phyloP scores from a whole-genome alignment of 2,329 filamentous ascomycete species.

The Elsinoe necatrix region DNA sequence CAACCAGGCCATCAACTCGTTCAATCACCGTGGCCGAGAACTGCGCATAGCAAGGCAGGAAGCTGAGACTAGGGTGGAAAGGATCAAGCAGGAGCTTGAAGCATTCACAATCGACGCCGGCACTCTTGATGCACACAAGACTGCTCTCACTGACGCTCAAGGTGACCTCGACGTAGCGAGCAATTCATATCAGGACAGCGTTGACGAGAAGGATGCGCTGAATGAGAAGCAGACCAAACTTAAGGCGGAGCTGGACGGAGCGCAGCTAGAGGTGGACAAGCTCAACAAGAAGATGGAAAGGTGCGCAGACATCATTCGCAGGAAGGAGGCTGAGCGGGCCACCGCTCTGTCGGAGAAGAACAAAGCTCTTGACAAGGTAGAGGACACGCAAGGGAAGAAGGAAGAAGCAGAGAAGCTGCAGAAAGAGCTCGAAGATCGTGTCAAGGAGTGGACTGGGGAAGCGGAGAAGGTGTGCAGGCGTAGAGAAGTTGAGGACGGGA shows the following conservation, averaged over 20 bases:
- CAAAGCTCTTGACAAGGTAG: conserved; percentile 29
- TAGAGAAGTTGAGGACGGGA: conserved; percentile 25
- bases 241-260: conserved; percentile 28
- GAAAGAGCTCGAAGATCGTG: conserved; percentile 23
- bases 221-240: conserved; percentile 29
- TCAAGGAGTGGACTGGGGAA: conserved; percentile 22
- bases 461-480: conserved; percentile 23
- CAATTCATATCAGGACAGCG: conserved; percentile 42
- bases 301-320: conserved; percentile 26
- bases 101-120: conserved; percentile 49
- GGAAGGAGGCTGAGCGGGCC: conserved; percentile 28
- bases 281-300: conserved; percentile 20
- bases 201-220: conserved; percentile 37
- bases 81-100: conserved; percentile 58
- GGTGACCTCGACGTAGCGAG: conserved; percentile 37
- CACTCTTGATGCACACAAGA: conserved; percentile 35
- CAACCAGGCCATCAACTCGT: conserved; percentile 41
- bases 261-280: conserved; percentile 8
- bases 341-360: conserved; percentile 37
- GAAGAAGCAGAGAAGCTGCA: conserved; percentile 24
- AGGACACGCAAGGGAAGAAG: conserved; percentile 27
- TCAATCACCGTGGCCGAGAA: conserved; percentile 40
- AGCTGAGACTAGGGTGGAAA: conserved; percentile 54
- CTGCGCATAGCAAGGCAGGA: conserved; percentile 50
- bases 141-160: conserved; percentile 49